Percentiles rank a stretch among this genome's conserved stretches.
phyloP scores from a whole-genome alignment of 1,284 basidiomycete species.

The Macrocystidia cucumis region DNA sequence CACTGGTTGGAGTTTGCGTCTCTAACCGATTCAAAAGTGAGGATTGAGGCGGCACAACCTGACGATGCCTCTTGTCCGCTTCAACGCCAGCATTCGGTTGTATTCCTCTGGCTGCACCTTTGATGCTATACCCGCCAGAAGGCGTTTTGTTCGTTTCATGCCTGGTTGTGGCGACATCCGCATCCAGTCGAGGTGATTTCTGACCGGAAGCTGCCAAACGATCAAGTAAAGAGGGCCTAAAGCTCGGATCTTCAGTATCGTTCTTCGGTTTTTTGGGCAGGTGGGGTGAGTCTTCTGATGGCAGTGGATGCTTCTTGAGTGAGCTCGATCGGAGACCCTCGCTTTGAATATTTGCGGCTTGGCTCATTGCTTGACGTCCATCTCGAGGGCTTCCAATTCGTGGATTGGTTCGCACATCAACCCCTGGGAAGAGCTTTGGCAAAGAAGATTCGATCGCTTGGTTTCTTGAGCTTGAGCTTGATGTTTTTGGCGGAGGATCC shows the following conservation, averaged over 20 bases:
- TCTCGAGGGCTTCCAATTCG: too few relatives aligned
- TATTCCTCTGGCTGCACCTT: conserved; percentile 39
- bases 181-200: too few relatives aligned
- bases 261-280: conserved; percentile 26
- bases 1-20: conserved; percentile 4
- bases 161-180: too few relatives aligned
- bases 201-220: conserved; percentile 23
- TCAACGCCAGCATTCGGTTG: conserved; percentile 9
- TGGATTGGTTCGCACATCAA: too few relatives aligned
- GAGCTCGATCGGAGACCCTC: too few relatives aligned
- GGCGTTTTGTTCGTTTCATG: too few relatives aligned
- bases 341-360: too few relatives aligned
- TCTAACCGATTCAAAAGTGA: conserved; percentile 40
- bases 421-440: too few relatives aligned
- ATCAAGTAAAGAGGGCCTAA: conserved; percentile 32
- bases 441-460: too few relatives aligned
- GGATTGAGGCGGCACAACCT: conserved; percentile 10
- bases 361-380: too few relatives aligned
- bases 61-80: conserved; percentile 1
- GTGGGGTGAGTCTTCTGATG: conserved; percentile 16
- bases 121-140: conserved; percentile 40
- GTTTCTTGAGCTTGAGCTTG: conserved; percentile 7
- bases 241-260: conserved; percentile 14
- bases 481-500: conserved; percentile 14
- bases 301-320: neutral